Conservation (phyloP, 2,329 filamentous ascomycete genomes). For the Thelonectria olida region DNA sequence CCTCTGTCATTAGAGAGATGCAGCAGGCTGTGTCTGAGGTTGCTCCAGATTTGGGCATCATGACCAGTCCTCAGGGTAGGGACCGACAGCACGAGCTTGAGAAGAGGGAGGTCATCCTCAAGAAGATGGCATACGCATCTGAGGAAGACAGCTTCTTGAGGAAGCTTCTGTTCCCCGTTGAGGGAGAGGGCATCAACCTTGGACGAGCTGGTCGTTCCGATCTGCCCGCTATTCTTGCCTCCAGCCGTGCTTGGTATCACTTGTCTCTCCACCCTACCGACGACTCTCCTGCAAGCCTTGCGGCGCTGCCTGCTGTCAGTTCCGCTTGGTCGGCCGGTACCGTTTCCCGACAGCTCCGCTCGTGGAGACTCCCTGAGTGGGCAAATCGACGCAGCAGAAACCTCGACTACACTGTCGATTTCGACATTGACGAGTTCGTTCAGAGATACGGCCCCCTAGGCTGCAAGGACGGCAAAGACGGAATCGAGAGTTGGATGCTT, state of each 20-base stretch:
- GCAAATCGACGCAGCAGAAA: constrained; percentile 90
- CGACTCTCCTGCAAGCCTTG: constrained; percentile 78
- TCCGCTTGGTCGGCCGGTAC: constrained; percentile 92
- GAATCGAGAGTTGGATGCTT: constrained; percentile 92
- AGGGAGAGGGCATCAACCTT: constrained; percentile 81
- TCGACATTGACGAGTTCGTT: constrained; percentile 91
- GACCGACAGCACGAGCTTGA: constrained; percentile 84
- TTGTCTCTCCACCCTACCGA: constrained; percentile 92
- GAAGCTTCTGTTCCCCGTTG: constrained; percentile 80
- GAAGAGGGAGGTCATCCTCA: constrained; percentile 83
- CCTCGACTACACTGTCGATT: constrained; percentile 96
- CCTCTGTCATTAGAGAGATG: constrained; percentile 89
- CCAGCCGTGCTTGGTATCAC: constrained; percentile 95
- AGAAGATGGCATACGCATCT: constrained; percentile 85
- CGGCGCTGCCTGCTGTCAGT: constrained; percentile 75
- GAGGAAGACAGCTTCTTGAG: constrained; percentile 86
- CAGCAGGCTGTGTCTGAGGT: constrained; percentile 80
- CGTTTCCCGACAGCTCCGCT: constrained; percentile 89
- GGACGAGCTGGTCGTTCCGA: constrained; percentile 84
- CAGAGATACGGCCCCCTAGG: constrained; percentile 84
- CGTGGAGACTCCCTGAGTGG: constrained; percentile 96
- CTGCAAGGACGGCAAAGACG: constrained; percentile 89
- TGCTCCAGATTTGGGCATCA: constrained; percentile 81
- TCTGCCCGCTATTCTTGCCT: constrained; percentile 76
- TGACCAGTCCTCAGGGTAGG: constrained; percentile 71